Evolutionary conservation across 73 alveolate species (phyloP), one percentile per base, ranked within the genome.

Genomic region (Blepharisma stoltei): DNA sequence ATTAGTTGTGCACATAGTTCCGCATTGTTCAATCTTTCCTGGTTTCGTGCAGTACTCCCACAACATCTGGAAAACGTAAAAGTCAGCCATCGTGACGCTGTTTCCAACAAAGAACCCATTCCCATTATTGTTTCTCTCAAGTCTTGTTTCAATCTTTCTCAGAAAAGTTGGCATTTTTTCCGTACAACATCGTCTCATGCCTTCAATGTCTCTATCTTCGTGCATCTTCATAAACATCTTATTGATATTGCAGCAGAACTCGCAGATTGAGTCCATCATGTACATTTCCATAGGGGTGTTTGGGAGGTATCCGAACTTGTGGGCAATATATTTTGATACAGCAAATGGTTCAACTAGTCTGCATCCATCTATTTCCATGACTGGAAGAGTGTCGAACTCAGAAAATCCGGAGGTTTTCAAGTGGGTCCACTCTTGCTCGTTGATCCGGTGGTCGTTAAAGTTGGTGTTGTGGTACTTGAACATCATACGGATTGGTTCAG

Each of bases 401-500:
- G 41, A 32, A 32, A 32, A 32, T 32, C 41, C 41, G 41, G 41
- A 1, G 3, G 41, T 32, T 32, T 32, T 32, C 3, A 32, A 32
- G 41, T 32, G 41, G 41, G 41, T 32, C 41, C 41, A 32, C 41
- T 32, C 41, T 32, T 32, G 41, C 41, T 32, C 41, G 41, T 32
- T 32, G 41, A 32, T 32, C 5, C 41, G 41, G 3, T 32, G 41
- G 6, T 77, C 84, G 9, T 55, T 55, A 9, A 54, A 55, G 9
- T 76, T 76, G 1, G 46, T 8, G 55, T 55, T 77, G 25, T 67
- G 52, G 7, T 77, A 47, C 38, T 6, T 27, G 21, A 75, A 54
- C 32, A 73, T 80, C 82, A 80, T 70, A 18, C 90, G 65, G 60
- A 83, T 47, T 4, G 90, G 37, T 25, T 60, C 73, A 60, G 73